Evolutionary conservation across 2,329 filamentous ascomycete genomes (phyloP).

Genomic region (Aspergillus neotritici): DNA sequence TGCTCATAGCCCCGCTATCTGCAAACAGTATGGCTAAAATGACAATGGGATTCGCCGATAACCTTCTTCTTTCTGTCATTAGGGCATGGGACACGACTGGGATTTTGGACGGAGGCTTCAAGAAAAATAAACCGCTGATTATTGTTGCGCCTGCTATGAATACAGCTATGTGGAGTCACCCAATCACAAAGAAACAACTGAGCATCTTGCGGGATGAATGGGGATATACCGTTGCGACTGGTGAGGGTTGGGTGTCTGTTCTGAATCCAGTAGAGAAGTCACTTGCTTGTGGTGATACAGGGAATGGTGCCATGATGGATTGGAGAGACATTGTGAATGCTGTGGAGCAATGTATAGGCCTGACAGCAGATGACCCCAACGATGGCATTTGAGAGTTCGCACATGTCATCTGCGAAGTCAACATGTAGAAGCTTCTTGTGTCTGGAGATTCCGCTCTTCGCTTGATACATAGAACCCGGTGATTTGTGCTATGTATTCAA

Average conservation of each 20-base stretch:
- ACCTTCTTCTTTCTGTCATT: constrained; percentile 65
- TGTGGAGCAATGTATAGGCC: constrained; percentile 47
- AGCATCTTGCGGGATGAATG: constrained; percentile 67
- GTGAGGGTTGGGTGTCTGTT: constrained; percentile 61
- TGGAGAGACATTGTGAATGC: constrained; percentile 68
- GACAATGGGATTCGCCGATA: constrained; percentile 69
- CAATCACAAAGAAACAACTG: constrained; percentile 69
- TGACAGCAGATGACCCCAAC: neutral
- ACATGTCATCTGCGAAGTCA: too few species aligned
- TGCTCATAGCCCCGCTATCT: constrained; percentile 73
- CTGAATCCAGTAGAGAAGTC: constrained; percentile 67
- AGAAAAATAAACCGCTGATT: constrained; percentile 55
- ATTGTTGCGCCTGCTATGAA: constrained; percentile 82
- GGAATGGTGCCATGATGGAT: constrained; percentile 74
- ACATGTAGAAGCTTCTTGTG: too few species aligned
- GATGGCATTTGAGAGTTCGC: too few species aligned
- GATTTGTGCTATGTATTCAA: constrained; percentile 46
- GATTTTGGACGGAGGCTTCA: constrained; percentile 44
- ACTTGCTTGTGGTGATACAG: constrained; percentile 79
- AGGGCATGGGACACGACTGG: constrained; percentile 83
- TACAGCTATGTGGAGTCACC: constrained; percentile 82
- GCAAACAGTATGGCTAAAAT: constrained; percentile 87
- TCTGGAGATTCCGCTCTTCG: too few species aligned
- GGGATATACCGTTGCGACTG: constrained; percentile 47
- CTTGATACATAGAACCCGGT: constrained; percentile 19